Base-by-base conservation (phyloP, 164 flowering plant genomes). In the Brasenia schreberi region DNA sequence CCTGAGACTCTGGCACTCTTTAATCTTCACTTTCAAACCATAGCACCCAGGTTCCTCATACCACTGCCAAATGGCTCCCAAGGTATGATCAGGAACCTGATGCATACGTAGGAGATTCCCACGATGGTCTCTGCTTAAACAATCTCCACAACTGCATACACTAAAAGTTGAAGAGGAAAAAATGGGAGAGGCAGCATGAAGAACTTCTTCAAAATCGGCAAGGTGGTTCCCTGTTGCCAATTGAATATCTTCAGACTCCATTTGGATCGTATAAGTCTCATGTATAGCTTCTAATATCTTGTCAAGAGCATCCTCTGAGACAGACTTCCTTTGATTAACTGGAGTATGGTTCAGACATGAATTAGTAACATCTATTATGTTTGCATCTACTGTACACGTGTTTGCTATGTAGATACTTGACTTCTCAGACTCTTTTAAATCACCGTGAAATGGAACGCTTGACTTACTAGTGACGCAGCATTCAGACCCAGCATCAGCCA, bases 51-150 rank as follows among this genome's bases (percentile, higher is more conserved):
- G 85, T 71, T 77, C 77, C 68, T 89, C 90, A 72, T 87, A 89
- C 92, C 96, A 89, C 66, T 81, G 68, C 96, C 96, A 89, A 67
- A 89, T 67, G 72, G 75, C 71, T 65, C 76, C 73, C 75, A 89
- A 69, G 64, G 84, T 43, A 60, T 81, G 14, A 66, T 81, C 72
- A 11, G 83, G 83, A 62, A 53, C 74, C 72, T 81, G 78, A 69
- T 83, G 87, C 64, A 66, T 77, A 76, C 89, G 83, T 17, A 79
- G 69, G 58, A 65, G 68, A 62, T 76, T 53, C 49, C 66, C 71
- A 64, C 27, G 6, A 18, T 63, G 52, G 67, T 64, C 74, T 64
- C 77, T 70, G 45, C 14, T 43, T 6, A 63, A 72, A 70, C 85
- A 83, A 44, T 56, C 59, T 17, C 49, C 44, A 66, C 88, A 79